Base-by-base conservation (phyloP, 345 rosid species). In the Psidium guajava region DNA sequence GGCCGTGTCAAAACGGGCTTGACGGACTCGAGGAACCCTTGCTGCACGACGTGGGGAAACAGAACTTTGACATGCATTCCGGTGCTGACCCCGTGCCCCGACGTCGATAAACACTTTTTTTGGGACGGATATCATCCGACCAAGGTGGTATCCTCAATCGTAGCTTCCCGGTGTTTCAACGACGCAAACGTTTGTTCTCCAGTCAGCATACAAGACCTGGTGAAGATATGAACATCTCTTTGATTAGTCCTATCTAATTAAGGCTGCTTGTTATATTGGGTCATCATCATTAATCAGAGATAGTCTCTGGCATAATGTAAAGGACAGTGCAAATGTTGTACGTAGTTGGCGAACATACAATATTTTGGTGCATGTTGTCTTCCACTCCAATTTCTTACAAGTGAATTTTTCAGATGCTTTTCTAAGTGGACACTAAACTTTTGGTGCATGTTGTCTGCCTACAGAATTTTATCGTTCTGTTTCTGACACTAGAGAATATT, bases 91-190 rank as follows among this genome's bases (percentile, higher is more conserved):
- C 86, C 95, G 13, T 92, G 94, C 81, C 55, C 58, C 2, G 82
- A 80, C 28, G 86, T 89, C 1, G 42, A 89, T 55, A 21, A 88
- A 11, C 86, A 88, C 75, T 88, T 85, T 50, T 92, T 92, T 54
- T 93, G 91, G 88, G 93, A 93, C 86, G 95, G 86, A 18, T 91
- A 9, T 82, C 93, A 91, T 58, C 83, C 84, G 50, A 87, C 92
- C 3, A 93, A 91, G 64, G 55, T 85, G 49, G 84, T 82, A 51
- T 85, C 58, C 69, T 87, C 91, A 0, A 0, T 86, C 54, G 42
- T 90, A 3, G 93, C 92, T 6, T 24, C 85, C 13, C 87, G 52
- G 8, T 91, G 93, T 49, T 81, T 90, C 87, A 83, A 86, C 18
- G 88, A 75, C 57, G 2, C 83, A 6, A 6, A 87, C 1, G 84